Percentiles rank a stretch among this genome's conserved stretches.
Conservation (phyloP, 2,329 filamentous ascomycete species). For the Cladosporium sp. region DNA sequence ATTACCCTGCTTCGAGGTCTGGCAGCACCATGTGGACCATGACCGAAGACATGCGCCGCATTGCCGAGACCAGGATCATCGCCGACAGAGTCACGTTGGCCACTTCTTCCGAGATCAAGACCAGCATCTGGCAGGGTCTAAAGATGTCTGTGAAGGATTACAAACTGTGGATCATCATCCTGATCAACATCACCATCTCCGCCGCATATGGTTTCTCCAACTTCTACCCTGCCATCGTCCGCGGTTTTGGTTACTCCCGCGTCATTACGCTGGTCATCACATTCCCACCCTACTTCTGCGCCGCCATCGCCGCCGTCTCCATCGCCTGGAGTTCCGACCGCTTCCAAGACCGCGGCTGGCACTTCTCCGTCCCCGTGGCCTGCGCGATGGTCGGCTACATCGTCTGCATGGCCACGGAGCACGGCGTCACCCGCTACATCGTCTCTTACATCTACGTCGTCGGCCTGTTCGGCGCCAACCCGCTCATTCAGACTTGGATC, state of each 20-base stretch:
- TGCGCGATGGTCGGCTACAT: conserved; percentile 8
- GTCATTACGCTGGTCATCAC: conserved; percentile 44
- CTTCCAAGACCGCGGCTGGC: conserved; percentile 39
- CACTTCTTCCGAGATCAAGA: conserved; percentile 40
- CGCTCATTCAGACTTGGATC: conserved; percentile 35
- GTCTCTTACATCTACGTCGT: conserved; percentile 33
- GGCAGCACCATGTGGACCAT: conserved; percentile 52
- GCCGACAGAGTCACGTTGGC: conserved; percentile 47
- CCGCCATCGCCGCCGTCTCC: conserved; percentile 19
- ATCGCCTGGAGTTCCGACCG: conserved; percentile 34
- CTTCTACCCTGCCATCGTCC: conserved; percentile 42
- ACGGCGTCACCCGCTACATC: conserved; percentile 20
- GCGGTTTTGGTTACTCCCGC: conserved; percentile 66
- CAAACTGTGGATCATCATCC: conserved; percentile 38
- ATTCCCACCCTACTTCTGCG: conserved; percentile 28
- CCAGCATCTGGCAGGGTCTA: conserved; percentile 36
- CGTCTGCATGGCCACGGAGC: conserved; percentile 3
- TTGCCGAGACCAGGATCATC: conserved; percentile 50
- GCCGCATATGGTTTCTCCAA: conserved; percentile 31
- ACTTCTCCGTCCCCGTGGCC: conserved; percentile 11
- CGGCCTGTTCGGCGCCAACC: conserved; percentile 34
- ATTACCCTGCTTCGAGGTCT: conserved; percentile 39
- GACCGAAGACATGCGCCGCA: conserved; percentile 48
- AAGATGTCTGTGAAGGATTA: conserved; percentile 33
- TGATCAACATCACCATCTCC: conserved; percentile 37